These are phyloP conservation scores for Asterionellopsis glacialis DNA, from an alignment of 108 stramenopile genomes.

Conservation along the genomic window DNA sequence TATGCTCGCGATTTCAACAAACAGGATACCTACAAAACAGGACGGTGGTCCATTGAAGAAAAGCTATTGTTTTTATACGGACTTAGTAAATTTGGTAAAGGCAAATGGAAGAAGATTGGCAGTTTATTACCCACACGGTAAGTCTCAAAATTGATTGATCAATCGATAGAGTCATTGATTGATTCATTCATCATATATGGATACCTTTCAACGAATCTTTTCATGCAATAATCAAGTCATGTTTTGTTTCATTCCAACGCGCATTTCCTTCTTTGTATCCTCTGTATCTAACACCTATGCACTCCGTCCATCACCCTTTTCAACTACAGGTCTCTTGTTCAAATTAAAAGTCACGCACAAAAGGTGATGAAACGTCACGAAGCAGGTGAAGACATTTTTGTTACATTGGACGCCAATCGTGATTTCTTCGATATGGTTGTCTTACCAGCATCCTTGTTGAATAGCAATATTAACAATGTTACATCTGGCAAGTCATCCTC, in stretches of 20 bases:
- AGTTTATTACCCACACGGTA: constrained; percentile 42
- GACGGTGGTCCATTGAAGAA: constrained; percentile 90
- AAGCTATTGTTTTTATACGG: constrained; percentile 86
- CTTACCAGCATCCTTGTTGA: constrained; percentile 15
- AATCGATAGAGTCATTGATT: background rate
- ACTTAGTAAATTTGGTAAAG: constrained; percentile 79
- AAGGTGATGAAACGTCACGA: constrained; percentile 51
- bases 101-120: constrained; percentile 87
- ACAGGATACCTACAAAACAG: constrained; percentile 18
- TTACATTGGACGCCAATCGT: constrained; percentile 35
- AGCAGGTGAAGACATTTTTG: constrained; percentile 49
- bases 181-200: background rate
- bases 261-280: no score
- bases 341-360: constrained; percentile 63
- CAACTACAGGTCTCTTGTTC: constrained; percentile 35
- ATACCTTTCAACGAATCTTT: background rate
- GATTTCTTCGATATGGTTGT: constrained; percentile 26
- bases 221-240: background rate
- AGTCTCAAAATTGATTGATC: constrained; percentile 8
- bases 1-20: background rate
- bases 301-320: background rate
- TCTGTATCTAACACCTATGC: no score
- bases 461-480: constrained; percentile 10
- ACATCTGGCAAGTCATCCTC: background rate
- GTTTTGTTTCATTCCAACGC: background rate